phyloP scores from a whole-genome alignment of 2,329 filamentous ascomycete species.

The Tolypocladium guangdongense region DNA sequence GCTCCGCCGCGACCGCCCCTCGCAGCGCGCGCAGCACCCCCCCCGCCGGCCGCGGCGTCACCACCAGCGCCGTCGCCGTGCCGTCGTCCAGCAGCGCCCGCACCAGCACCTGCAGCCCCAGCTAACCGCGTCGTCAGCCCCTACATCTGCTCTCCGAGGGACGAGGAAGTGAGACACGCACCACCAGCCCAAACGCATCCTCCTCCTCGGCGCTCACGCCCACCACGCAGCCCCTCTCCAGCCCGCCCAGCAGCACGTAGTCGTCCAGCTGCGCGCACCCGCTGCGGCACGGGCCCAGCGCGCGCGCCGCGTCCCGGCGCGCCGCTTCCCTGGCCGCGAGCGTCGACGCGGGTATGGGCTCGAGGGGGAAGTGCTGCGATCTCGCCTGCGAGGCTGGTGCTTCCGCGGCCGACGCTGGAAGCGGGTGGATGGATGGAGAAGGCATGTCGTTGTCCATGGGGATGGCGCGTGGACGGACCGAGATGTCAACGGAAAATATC shows the following conservation, averaged over 20 bases:
- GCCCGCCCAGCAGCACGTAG: constrained; percentile 33
- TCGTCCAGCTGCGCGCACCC: constrained; percentile 40
- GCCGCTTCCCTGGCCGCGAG: constrained; percentile 28
- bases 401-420: background rate
- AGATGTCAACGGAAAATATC: background rate
- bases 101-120: constrained; percentile 39
- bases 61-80: constrained; percentile 25
- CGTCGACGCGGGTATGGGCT: constrained; percentile 32
- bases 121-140: constrained; percentile 14
- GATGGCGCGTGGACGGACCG: background rate
- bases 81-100: constrained; percentile 21
- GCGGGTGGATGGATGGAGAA: background rate
- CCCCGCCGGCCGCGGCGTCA: constrained; percentile 35
- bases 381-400: background rate
- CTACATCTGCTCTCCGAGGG: background rate
- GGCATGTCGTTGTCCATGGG: background rate
- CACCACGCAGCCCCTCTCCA: constrained; percentile 40
- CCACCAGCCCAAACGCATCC: constrained; percentile 33
- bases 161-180: constrained; percentile 17
- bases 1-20: constrained; percentile 27
- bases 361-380: constrained; percentile 20
- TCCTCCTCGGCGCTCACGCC: constrained; percentile 44
- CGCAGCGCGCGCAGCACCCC: constrained; percentile 30
- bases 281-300: constrained; percentile 22
- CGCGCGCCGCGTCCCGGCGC: constrained; percentile 19